Conservation (phyloP, 768 basidiomycete species). For the Sutorius australiensis region DNA sequence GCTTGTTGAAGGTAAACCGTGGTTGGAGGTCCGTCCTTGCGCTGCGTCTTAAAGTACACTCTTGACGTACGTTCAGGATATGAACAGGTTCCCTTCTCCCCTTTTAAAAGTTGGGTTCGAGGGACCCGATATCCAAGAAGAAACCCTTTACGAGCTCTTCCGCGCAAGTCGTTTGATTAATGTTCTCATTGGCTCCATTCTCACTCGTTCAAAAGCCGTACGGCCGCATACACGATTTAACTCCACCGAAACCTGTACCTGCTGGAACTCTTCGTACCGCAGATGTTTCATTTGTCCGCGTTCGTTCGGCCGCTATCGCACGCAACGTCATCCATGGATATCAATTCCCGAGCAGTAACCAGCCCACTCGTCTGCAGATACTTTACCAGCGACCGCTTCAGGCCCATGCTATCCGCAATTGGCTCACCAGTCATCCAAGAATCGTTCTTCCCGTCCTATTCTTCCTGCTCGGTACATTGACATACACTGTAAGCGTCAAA, state of each 20-base stretch:
- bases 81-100: conserved; percentile 74
- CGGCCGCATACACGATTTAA: conserved; percentile 71
- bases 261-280: conserved; percentile 65
- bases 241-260: conserved; percentile 54
- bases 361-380: conserved; percentile 46
- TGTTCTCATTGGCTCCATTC: background rate
- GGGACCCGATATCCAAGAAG: conserved; percentile 82
- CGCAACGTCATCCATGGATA: conserved; percentile 78
- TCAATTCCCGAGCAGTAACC: conserved; percentile 29
- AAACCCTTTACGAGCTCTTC: conserved; percentile 71
- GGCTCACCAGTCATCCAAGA: conserved; percentile 83
- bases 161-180: conserved; percentile 48
- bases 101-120: conserved; percentile 80
- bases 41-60: background rate
- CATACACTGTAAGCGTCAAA: conserved; percentile 66
- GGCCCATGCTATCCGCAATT: conserved; percentile 65
- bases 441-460: conserved; percentile 77
- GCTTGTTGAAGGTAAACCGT: conserved; percentile 75
- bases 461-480: conserved; percentile 85
- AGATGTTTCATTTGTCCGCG: conserved; percentile 55
- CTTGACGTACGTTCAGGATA: conserved; percentile 52
- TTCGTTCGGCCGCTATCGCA: conserved; percentile 73
- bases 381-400: conserved; percentile 64
- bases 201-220: conserved; percentile 53
- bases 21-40: conserved; percentile 60